Base-by-base conservation (phyloP, 1,284 basidiomycete species). In the Schizophyllum commune region DNA sequence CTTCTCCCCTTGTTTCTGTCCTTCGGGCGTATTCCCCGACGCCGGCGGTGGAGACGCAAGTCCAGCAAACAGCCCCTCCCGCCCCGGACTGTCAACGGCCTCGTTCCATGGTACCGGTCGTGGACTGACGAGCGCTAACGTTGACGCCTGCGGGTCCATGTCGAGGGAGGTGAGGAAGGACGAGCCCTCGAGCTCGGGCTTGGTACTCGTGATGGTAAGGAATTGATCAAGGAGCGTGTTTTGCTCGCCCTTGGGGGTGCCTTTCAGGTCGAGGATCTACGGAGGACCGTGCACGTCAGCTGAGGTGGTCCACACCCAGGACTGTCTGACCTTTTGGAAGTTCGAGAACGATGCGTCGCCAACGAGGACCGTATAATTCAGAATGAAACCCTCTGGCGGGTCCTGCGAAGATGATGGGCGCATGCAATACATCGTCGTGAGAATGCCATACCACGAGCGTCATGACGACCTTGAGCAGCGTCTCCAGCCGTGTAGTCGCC, bases 251-350 rank as follows among this genome's bases (percentile, higher is more conserved):
- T 93, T 91, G 0, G 92, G 86, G 0, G 94, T 93, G 9, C 96
- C 96, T 72, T 97, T 98, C 61, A 99, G 83, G 72, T 99, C 96
- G 27, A 99, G 83, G 61, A 96, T 91, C 93, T n/a, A n/a, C n/a
- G n/a, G n/a, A n/a, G n/a, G n/a, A n/a, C n/a, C n/a, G n/a, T n/a
- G n/a, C n/a, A n/a, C n/a, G n/a, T n/a, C n/a, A n/a, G n/a, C n/a
- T n/a, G n/a, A n/a, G n/a, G n/a, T n/a, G n/a, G n/a, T n/a, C n/a
- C n/a, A n/a, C n/a, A n/a, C n/a, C n/a, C n/a, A n/a, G n/a, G n/a
- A n/a, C n/a, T n/a, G n/a, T n/a, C n/a, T 4, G 51, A 92, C 93
- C 83, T 99, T 99, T 79, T 99, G 97, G 77, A 98, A 98, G 74
- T 98, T 97, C 27, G 89, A 90, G 73, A 95, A 95, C 0, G 92